Evolutionary conservation across 148 eudicot genomes (phyloP), one percentile per base, ranked within the genome.

Genomic region (Vaccinium myrtillus): DNA sequence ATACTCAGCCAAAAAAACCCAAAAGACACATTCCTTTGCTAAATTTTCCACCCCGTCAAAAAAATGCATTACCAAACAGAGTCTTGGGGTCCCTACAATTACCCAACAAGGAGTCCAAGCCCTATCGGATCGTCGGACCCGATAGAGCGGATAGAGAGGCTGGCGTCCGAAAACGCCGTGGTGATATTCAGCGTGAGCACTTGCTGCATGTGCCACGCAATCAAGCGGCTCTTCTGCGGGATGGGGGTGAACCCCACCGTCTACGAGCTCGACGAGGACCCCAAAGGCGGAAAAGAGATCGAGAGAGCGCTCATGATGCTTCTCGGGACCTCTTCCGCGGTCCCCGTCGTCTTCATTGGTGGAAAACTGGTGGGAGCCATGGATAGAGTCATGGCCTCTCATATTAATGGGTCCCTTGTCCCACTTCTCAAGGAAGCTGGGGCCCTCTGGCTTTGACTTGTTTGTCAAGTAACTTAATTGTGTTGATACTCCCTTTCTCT

Each of bases 151-250:
- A 88, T 93, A 76, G 93, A 92, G 82, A 85, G 89, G 49, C 84
- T 93, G 78, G 94, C 91, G 0, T 87, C 92, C 1, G 92, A 90
- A 73, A 89, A 84, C 16, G 91, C 96, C 8, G 96, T 93, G 80
- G 94, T 93, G 49, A 90, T 93, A 59, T 93, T 93, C 93, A 93
- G 96, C 82, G 56, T 84, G 67, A 91, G 93, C 86, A 90, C 84
- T 2, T 93, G 96, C 48, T 93, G 93, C 88, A 93, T 93, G 96
- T 91, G 96, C 32, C 96, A 92, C 53, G 94, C 94, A 21, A 90
- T 92, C 84, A 85, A 92, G 85, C 86, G 90, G 78, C 86, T 93
- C 53, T 89, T 93, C 78, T 89, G 92, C 65, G 91, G 92, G 11
- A 90, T 93, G 94, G 96, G 96, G 2, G 96, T 92, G 5, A 90